A percentile compares a stretch with the other conserved stretches of the same genome.
Conservation (phyloP, 176 grass and related monocot species). For the Hsuehochloa calcarea region DNA sequence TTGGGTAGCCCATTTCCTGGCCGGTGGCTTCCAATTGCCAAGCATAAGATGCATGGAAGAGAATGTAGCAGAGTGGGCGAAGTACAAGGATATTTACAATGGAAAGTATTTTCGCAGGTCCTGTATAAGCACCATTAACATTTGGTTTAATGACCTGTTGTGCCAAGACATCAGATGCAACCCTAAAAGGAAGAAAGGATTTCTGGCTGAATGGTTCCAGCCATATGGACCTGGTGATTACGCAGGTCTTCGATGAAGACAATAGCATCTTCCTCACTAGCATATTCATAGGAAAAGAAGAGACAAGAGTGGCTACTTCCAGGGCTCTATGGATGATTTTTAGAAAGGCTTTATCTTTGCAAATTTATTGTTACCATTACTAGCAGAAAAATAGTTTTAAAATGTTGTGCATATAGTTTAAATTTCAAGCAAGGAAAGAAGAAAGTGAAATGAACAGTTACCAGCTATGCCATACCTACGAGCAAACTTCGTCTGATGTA, state of each 20-base stretch:
- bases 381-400: background rate
- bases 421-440: background rate
- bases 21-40: slow-evolving; percentile 52
- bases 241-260: slow-evolving; percentile 28
- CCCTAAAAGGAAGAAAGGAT: slow-evolving; percentile 72
- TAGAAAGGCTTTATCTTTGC: background rate
- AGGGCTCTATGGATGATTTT: background rate
- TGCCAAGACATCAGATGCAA: slow-evolving; percentile 75
- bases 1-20: slow-evolving; percentile 68
- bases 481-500: background rate
- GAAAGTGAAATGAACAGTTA: slow-evolving; percentile 5
- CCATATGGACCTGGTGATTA: slow-evolving; percentile 76
- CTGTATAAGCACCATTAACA: slow-evolving; percentile 65
- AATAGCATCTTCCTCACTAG: slow-evolving; percentile 7
- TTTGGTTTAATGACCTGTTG: slow-evolving; percentile 80
- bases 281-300: background rate
- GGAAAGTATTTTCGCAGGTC: slow-evolving; percentile 52
- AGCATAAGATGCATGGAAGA: slow-evolving; percentile 77
- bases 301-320: background rate
- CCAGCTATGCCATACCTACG: background rate
- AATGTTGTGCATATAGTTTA: background rate
- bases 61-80: slow-evolving; percentile 63
- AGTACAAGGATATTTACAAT: slow-evolving; percentile 63
- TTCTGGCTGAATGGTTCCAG: slow-evolving; percentile 74
- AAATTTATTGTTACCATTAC: background rate